These are phyloP conservation scores for Blastobotrys muscicola DNA, from an alignment of 805 yeast species.

Conservation along the genomic window DNA sequence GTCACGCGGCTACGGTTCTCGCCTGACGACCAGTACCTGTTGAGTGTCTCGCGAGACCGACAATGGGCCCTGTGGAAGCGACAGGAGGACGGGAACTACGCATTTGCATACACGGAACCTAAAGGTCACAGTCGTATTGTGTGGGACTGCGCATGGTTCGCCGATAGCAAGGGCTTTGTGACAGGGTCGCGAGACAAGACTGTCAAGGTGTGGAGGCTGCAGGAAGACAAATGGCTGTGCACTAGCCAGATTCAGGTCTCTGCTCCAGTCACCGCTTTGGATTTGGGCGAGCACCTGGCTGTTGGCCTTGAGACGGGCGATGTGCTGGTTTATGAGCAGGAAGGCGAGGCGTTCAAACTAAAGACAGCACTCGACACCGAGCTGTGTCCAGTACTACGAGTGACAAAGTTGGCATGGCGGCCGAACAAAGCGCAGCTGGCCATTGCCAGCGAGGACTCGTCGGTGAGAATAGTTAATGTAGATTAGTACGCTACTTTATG, in stretches of 20 bases:
- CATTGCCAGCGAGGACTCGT: conserved; percentile 57
- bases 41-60: conserved; percentile 86
- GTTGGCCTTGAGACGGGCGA: conserved; percentile 68
- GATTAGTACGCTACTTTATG: no score
- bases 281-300: conserved; percentile 39
- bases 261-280: conserved; percentile 60
- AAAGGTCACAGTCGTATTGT: conserved; percentile 87
- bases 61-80: conserved; percentile 68
- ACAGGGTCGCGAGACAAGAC: conserved; percentile 85
- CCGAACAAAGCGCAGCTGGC: conserved; percentile 34
- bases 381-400: conserved; percentile 55
- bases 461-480: conserved; percentile 35
- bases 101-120: conserved; percentile 34
- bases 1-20: conserved; percentile 77
- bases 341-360: background rate
- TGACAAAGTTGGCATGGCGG: conserved; percentile 55
- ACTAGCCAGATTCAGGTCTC: conserved; percentile 36
- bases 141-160: conserved; percentile 93
- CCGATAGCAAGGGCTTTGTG: conserved; percentile 41
- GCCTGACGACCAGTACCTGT: conserved; percentile 49
- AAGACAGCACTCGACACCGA: conserved; percentile 40
- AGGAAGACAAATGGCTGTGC: conserved; percentile 28
- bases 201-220: conserved; percentile 58
- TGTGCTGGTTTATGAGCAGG: conserved; percentile 32
- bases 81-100: conserved; percentile 25